These are phyloP conservation scores for Plantago elongata DNA, from an alignment of 257 asterid genomes.

Conservation along the genomic window DNA sequence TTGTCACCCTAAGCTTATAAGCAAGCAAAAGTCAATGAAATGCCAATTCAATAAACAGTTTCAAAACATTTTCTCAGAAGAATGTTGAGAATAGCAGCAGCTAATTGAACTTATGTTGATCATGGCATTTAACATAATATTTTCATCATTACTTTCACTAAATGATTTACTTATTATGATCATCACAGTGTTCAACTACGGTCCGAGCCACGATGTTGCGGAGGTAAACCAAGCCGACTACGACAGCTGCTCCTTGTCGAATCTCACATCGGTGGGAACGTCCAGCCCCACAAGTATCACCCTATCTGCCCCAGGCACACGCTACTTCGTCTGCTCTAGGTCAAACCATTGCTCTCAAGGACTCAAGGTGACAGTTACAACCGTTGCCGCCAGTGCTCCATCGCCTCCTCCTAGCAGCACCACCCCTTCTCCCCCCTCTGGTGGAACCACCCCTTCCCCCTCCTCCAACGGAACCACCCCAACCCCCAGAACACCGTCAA, in stretches of 20 bases:
- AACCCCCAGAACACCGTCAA: slow-evolving; percentile 17
- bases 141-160: not conserved
- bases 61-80: too few species aligned
- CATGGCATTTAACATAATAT: not conserved
- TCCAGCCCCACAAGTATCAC: slow-evolving; percentile 39
- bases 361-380: slow-evolving; percentile 29
- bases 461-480: slow-evolving; percentile 2
- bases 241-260: slow-evolving; percentile 30
- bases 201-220: slow-evolving; percentile 35
- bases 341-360: slow-evolving; percentile 51
- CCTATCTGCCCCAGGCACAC: slow-evolving; percentile 32
- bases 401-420: slow-evolving; percentile 20
- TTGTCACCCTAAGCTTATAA: too few species aligned
- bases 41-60: too few species aligned
- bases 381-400: slow-evolving; percentile 25
- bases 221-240: slow-evolving; percentile 40
- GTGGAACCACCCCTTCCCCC: not conserved
- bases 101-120: not conserved
- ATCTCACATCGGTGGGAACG: slow-evolving; percentile 23
- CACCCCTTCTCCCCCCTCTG: slow-evolving; percentile 22
- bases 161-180: not conserved
- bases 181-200: slow-evolving; percentile 51
- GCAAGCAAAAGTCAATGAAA: too few species aligned
- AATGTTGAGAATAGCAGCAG: too few species aligned
- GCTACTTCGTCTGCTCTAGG: slow-evolving; percentile 51